Evolutionary conservation across 2,329 filamentous ascomycete species (phyloP), one percentile per base, ranked within the genome.

Genomic region (Talaromyces sp.): DNA sequence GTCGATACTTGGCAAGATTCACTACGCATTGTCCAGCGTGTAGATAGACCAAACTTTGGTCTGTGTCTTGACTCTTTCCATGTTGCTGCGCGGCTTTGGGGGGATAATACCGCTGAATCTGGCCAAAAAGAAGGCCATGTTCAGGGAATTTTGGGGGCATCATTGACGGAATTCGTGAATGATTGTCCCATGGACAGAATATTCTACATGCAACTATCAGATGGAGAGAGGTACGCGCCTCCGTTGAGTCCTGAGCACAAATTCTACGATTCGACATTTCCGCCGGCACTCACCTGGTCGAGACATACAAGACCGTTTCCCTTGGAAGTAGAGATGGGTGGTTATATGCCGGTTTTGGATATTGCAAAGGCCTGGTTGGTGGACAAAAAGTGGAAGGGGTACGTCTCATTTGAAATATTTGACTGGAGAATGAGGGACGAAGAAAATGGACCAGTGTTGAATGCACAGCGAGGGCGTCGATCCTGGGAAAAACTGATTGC

Each of bases 31-130:
- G 67, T 72, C 1, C 31, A 68, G 7, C 28, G 62, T 4, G 72
- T 74, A 0, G 63, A 66, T 52, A 63, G 70, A 10, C 27, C 62
- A 4, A 73, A 74, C 53, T 73, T 73, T 59, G 70, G 71, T 7
- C 62, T 73, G 6, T 73, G 72, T 54, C 63, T 73, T 3, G 70
- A 73, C 57, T 68, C 63, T 27, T 73, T 71, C 52, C 72, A 73
- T 57, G 60, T 73, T 23, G 57, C 65, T 18, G 64, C 63, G 3
- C 57, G 63, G 16, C 40, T 73, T 5, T 74, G 69, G 70, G 71
- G 65, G 2, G 70, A 72, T 63, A 62, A 68, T 2, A 61, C 57
- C 23, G 31, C 56, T 27, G 18, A 53, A 5, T 61, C 51, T 5
- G 70, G 71, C 1, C 55, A 18, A 23, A 30, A 36, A 44, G 18